Conservation (phyloP, 2,329 filamentous ascomycete species). For the Fusarium tuaranense region DNA sequence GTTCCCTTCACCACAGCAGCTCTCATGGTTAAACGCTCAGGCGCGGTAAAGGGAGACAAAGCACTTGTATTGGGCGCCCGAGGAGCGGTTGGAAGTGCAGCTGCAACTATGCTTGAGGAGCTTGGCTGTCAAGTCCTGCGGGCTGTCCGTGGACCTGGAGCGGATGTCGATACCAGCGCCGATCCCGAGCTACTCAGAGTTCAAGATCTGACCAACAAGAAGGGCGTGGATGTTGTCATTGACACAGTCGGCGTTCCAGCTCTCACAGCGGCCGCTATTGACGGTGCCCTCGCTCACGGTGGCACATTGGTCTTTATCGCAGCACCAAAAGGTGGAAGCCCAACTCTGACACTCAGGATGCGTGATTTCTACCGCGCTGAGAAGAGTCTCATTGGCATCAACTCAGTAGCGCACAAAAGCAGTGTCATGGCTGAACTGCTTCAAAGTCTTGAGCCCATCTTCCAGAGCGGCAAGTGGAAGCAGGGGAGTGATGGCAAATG, state of each 20-base stretch:
- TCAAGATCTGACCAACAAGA: background rate
- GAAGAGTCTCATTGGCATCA: background rate
- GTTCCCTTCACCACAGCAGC: constrained; percentile 1
- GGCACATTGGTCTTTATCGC: constrained; percentile 1
- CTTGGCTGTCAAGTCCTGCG: background rate
- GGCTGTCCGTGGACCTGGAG: background rate
- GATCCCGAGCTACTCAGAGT: background rate
- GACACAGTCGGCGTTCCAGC: background rate
- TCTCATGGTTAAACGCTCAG: background rate
- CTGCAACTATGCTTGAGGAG: background rate
- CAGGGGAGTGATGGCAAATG: background rate
- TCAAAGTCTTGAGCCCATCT: background rate
- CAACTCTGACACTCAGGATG: background rate
- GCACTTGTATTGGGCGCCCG: background rate
- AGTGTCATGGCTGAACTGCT: background rate
- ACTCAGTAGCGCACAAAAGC: background rate
- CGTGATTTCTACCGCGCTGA: constrained; percentile 1
- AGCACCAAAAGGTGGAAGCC: background rate
- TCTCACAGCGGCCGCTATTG: background rate
- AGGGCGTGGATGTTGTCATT: background rate
- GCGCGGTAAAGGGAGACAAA: background rate
- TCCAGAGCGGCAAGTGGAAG: background rate
- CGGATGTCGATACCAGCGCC: background rate
- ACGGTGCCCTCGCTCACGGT: background rate
- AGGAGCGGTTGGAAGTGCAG: background rate